phyloP scores from a whole-genome alignment of 768 basidiomycete species.

The Neoboletus magnificus region DNA sequence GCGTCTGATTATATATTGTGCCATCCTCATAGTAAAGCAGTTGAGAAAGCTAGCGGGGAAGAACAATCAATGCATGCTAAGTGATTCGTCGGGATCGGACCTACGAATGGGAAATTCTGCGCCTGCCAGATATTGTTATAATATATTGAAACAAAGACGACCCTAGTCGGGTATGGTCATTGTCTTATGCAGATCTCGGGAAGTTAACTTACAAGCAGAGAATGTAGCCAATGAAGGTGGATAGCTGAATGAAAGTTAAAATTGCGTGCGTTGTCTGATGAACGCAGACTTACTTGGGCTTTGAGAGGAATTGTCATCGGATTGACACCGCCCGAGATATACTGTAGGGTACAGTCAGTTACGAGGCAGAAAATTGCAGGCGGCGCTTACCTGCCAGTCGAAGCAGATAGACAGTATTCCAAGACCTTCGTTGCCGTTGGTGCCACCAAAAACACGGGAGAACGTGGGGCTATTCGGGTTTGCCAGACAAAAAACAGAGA shows the following conservation, averaged over 20 bases:
- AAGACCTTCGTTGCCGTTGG: constrained; percentile 64
- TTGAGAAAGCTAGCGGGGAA: constrained; percentile 40
- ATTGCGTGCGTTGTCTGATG: neutral
- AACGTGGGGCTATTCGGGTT: constrained; percentile 32
- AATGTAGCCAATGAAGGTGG: constrained; percentile 47
- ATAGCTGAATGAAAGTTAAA: constrained; percentile 28
- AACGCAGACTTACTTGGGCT: constrained; percentile 37
- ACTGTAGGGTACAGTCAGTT: constrained; percentile 10
- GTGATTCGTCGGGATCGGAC: constrained; percentile 28
- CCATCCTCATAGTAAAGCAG: constrained; percentile 51
- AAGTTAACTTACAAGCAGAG: constrained; percentile 48
- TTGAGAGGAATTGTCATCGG: constrained; percentile 55
- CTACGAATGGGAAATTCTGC: constrained; percentile 57
- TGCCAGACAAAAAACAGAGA: constrained; percentile 61
- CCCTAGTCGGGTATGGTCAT: constrained; percentile 22
- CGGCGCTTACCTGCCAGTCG: constrained; percentile 46
- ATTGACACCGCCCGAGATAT: constrained; percentile 34
- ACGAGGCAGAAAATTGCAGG: neutral
- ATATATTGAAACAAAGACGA: constrained; percentile 37
- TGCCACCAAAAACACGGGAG: constrained; percentile 59
- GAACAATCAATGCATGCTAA: neutral
- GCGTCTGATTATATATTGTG: constrained; percentile 48
- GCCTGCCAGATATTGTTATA: constrained; percentile 55
- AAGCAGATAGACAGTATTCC: constrained; percentile 60
- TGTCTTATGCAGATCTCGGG: neutral